Evolutionary conservation across 176 grass and related monocot genomes (phyloP).

Genomic region (Phoenix roebelenii): DNA sequence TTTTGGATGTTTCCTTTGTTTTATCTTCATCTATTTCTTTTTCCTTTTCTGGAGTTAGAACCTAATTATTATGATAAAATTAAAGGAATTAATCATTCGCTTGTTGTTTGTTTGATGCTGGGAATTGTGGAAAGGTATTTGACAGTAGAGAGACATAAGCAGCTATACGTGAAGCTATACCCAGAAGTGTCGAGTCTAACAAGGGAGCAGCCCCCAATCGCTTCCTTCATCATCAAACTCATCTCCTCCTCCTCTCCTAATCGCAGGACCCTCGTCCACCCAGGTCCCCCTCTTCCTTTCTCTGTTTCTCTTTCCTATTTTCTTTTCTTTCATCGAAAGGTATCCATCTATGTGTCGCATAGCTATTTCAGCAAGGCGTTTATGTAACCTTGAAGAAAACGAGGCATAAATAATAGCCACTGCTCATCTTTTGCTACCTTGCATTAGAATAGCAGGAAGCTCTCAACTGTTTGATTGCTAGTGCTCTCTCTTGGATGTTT

Average conservation of each 20-base stretch:
- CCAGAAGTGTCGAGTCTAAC: conserved; percentile 49
- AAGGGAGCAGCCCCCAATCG: conserved; percentile 62
- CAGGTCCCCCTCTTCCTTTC: conserved; percentile 34
- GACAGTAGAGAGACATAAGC: conserved; percentile 89
- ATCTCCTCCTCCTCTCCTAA: conserved; percentile 52
- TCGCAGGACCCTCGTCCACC: conserved; percentile 64
- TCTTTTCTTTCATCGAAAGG: neutral
- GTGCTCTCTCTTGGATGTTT: too few species aligned
- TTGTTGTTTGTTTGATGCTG: too few species aligned
- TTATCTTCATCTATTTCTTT: conserved; percentile 1
- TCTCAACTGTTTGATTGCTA: too few species aligned
- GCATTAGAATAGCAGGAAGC: too few species aligned
- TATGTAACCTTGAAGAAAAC: too few species aligned
- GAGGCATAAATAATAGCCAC: too few species aligned
- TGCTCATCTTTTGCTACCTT: too few species aligned
- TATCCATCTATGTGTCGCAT: too few species aligned
- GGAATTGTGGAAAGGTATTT: conserved; percentile 44
- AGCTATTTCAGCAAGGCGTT: too few species aligned
- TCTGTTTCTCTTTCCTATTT: neutral
- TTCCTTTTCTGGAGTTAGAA: too few species aligned
- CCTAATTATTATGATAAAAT: too few species aligned
- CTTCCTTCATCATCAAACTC: conserved; percentile 85
- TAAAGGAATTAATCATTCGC: too few species aligned
- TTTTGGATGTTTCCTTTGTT: neutral
- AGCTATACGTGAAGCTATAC: conserved; percentile 73